Evolutionary conservation across 116 monocot genomes (phyloP).

Genomic region (Posidonia oceanica): DNA sequence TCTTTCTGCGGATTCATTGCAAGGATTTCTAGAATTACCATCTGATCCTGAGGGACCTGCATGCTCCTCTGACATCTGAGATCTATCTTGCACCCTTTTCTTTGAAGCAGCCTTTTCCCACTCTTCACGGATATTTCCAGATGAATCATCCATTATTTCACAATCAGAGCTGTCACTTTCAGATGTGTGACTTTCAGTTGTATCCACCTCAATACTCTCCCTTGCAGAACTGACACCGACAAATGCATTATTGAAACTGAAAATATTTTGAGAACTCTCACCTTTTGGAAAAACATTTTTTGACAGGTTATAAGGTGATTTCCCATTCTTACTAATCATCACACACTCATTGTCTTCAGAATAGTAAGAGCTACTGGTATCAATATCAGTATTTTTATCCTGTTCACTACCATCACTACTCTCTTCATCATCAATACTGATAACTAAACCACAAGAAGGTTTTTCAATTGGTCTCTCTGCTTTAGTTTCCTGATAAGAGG

Average conservation of each 20-base stretch:
- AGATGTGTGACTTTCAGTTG: conserved; percentile 18
- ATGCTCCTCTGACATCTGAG: conserved; percentile 9
- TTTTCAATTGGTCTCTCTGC: conserved; percentile 9
- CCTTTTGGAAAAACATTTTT: background rate
- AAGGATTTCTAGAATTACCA: conserved; percentile 15
- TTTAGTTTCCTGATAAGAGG: conserved; percentile 22
- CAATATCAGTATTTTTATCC: conserved; percentile 9
- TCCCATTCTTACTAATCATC: conserved; percentile 16
- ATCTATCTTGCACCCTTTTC: conserved; percentile 16
- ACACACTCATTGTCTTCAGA: conserved; percentile 29
- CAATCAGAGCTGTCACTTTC: conserved; percentile 62
- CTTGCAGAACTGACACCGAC: background rate
- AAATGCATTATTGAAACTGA: conserved; percentile 25
- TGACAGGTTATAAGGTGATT: background rate
- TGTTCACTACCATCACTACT: conserved; percentile 8
- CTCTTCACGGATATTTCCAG: conserved; percentile 51
- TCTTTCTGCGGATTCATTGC: background rate
- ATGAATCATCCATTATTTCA: conserved; percentile 70
- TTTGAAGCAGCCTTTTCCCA: conserved; percentile 67
- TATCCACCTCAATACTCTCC: background rate
- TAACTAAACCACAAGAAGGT: conserved; percentile 26
- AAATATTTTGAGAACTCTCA: conserved; percentile 32
- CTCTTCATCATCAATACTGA: conserved; percentile 73
- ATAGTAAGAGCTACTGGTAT: conserved; percentile 1
- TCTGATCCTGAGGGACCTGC: conserved; percentile 19